These are phyloP conservation scores for Colletotrichum caudatum DNA, from an alignment of 2,329 filamentous ascomycete genomes.

Conservation along the genomic window DNA sequence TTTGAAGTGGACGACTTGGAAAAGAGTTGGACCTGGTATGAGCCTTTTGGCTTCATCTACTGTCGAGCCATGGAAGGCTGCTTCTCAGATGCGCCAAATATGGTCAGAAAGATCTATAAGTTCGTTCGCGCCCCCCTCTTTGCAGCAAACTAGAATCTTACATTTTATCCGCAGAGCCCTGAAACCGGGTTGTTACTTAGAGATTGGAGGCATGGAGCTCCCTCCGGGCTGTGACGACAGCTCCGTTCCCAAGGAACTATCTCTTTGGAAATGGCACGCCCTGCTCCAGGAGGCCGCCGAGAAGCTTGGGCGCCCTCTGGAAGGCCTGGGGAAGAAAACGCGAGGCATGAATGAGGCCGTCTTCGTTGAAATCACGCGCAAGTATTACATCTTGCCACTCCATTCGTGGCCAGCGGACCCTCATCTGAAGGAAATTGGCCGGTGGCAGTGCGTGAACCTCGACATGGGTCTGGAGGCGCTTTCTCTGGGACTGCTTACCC, in stretches of 20 bases:
- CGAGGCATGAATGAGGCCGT: constrained; percentile 26
- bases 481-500: constrained; percentile 52
- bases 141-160: no score
- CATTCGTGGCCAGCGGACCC: constrained; percentile 43
- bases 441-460: constrained; percentile 47
- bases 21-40: constrained; percentile 53
- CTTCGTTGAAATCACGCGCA: constrained; percentile 21
- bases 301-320: constrained; percentile 47
- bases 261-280: constrained; percentile 47
- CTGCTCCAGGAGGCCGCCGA: constrained; percentile 48
- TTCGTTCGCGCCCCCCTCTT: neutral
- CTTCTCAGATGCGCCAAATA: constrained; percentile 42
- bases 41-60: constrained; percentile 57
- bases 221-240: constrained; percentile 49
- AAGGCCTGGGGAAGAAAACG: constrained; percentile 47
- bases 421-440: constrained; percentile 32
- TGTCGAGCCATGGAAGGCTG: constrained; percentile 49
- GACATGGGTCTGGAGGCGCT: constrained; percentile 50
- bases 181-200: constrained; percentile 50
- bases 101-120: constrained; percentile 13
- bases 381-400: constrained; percentile 35
- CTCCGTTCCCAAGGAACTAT: constrained; percentile 47
- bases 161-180: constrained; percentile 40
- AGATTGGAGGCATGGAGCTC: constrained; percentile 47
- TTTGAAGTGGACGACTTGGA: constrained; percentile 60